Conservation (phyloP, 176 grass and related monocot species). For the Triticum aestivum region DNA sequence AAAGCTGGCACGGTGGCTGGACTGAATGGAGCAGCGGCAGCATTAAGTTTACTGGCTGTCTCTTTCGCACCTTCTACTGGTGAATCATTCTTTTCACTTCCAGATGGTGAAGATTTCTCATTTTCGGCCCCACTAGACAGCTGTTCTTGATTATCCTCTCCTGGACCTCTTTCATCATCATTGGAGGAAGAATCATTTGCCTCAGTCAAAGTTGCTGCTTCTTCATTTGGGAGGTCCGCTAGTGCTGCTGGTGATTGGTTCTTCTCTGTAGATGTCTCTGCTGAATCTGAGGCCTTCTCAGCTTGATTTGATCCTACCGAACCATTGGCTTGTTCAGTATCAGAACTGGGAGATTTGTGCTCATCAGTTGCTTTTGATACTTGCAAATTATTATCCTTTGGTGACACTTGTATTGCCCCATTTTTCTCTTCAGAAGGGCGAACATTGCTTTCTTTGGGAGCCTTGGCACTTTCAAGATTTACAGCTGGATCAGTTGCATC, state of each 20-base stretch:
- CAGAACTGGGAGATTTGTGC: constrained; percentile 28
- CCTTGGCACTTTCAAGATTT: constrained; percentile 40
- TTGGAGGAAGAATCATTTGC: constrained; percentile 58
- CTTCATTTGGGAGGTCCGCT: constrained; percentile 44
- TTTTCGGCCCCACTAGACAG: constrained; percentile 65
- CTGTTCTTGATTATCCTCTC: constrained; percentile 59
- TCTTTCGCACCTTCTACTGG: constrained; percentile 48
- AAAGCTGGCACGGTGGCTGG: constrained; percentile 83
- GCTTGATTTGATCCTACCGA: constrained; percentile 31
- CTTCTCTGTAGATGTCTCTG: constrained; percentile 28
- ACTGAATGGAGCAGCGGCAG: constrained; percentile 87
- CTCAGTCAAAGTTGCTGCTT: constrained; percentile 41
- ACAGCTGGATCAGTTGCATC: constrained; percentile 28
- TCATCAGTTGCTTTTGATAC: constrained; percentile 37
- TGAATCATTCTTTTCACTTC: constrained; percentile 56
- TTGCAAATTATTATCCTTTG: constrained; percentile 34
- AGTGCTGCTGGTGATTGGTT: constrained; percentile 32
- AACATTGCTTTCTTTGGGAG: constrained; percentile 29
- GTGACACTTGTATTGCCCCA: constrained; percentile 36
- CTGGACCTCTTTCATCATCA: constrained; percentile 58
- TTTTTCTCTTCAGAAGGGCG: constrained; percentile 51
- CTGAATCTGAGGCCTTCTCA: constrained; percentile 35
- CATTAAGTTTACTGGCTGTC: constrained; percentile 76
- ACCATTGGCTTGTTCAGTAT: constrained; percentile 19
- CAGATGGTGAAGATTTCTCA: constrained; percentile 67